A percentile compares a stretch with the other conserved stretches of the same genome.
Conservation (phyloP, 192 early-diverging fungal species). For the Entomortierella lignicola region DNA sequence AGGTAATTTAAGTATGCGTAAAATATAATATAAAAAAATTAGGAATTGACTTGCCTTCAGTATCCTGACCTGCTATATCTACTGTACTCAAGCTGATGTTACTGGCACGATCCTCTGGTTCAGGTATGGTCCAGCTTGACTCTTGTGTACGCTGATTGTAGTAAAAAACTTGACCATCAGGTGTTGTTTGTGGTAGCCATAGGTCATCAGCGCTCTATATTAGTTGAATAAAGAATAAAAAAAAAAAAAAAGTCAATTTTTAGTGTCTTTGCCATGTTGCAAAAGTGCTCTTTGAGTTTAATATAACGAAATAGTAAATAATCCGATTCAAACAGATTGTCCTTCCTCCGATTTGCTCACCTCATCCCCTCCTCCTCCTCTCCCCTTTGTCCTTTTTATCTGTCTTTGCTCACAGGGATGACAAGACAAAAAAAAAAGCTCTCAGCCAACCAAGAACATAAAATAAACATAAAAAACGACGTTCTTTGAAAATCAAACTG, state of each 20-base stretch:
- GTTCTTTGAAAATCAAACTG: too few species aligned
- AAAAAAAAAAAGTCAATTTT: too few species aligned
- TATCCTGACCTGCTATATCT: slow-evolving; percentile 30
- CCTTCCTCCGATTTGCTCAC: slow-evolving; percentile 4
- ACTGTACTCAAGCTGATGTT: slow-evolving; percentile 25
- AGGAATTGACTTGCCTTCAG: slow-evolving; percentile 41
- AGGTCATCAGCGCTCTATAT: slow-evolving; percentile 45
- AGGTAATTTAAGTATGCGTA: too few species aligned
- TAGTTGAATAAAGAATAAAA: too few species aligned
- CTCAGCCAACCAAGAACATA: too few species aligned
- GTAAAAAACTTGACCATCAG: slow-evolving; percentile 62
- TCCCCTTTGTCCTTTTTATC: background rate
- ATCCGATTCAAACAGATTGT: background rate
- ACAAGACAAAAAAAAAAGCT: background rate
- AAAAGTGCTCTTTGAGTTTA: background rate
- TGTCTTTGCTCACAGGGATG: too few species aligned
- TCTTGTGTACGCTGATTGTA: slow-evolving; percentile 58
- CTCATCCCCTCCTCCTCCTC: background rate
- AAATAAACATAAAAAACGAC: too few species aligned
- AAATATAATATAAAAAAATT: background rate
- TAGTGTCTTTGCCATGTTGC: slow-evolving; percentile 6
- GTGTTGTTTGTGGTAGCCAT: slow-evolving; percentile 61
- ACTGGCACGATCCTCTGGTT: slow-evolving; percentile 45
- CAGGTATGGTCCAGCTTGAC: slow-evolving; percentile 58
- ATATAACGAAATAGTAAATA: background rate